Evolutionary conservation across 2,329 filamentous ascomycete genomes (phyloP).

Genomic region (Fusarium palustre): DNA sequence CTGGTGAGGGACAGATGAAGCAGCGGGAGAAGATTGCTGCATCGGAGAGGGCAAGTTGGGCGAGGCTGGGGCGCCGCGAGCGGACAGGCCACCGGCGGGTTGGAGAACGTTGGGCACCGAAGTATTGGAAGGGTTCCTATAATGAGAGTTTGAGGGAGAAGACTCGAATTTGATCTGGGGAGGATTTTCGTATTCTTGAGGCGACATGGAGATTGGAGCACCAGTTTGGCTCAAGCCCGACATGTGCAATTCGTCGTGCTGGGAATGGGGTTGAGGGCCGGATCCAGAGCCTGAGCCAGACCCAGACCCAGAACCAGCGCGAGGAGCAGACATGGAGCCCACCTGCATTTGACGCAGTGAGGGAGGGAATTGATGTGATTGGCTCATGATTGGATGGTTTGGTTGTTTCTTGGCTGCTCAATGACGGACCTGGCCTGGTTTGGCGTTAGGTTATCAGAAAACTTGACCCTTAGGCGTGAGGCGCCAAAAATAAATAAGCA

Average conservation of each 20-base stretch:
- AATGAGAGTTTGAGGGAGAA: constrained; percentile 55
- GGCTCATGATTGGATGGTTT: constrained; percentile 51
- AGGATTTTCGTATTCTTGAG: constrained; percentile 64
- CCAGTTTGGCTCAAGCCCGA: constrained; percentile 56
- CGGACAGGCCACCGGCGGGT: constrained; percentile 60
- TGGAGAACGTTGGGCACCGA: constrained; percentile 69
- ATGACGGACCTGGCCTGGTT: constrained; percentile 26
- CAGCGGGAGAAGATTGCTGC: constrained; percentile 55
- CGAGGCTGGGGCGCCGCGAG: constrained; percentile 54
- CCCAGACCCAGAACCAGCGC: constrained; percentile 14
- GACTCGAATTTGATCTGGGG: constrained; percentile 66
- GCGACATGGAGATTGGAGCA: constrained; percentile 53
- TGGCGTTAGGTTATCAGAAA: constrained; percentile 4
- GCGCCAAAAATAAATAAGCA: constrained; percentile 1
- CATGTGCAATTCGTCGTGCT: constrained; percentile 68
- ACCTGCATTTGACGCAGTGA: constrained; percentile 47
- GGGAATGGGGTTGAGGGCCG: constrained; percentile 41
- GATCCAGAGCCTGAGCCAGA: constrained; percentile 38
- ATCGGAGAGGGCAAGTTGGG: constrained; percentile 60
- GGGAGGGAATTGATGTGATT: constrained; percentile 55
- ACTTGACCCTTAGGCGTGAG: neutral
- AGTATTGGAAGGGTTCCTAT: constrained; percentile 55
- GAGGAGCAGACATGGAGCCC: constrained; percentile 40
- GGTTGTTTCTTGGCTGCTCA: constrained; percentile 25
- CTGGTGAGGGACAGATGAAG: constrained; percentile 47